Conservation (phyloP, 805 yeast genomes). For the Maudiozyma pseudohumilis region DNA sequence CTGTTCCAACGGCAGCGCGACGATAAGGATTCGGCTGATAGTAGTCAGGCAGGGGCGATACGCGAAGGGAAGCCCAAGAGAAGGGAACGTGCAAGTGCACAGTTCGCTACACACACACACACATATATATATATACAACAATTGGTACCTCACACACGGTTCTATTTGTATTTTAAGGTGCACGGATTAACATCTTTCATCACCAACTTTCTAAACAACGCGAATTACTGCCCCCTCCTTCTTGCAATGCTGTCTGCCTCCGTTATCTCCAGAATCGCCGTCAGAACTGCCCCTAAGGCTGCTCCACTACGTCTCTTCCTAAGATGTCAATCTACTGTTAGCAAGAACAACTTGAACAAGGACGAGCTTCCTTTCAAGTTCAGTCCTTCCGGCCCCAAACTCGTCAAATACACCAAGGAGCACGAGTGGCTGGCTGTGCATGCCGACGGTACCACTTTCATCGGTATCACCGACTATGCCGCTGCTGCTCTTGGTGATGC, state of each 20-base stretch:
- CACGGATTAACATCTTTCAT: no score
- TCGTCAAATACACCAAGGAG: slow-evolving; percentile 66
- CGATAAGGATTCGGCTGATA: no score
- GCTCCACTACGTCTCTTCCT: slow-evolving; percentile 3
- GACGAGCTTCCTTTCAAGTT: slow-evolving; percentile 25
- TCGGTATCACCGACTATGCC: slow-evolving; percentile 94
- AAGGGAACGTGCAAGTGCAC: no score
- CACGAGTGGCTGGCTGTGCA: slow-evolving; percentile 94
- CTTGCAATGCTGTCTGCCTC: background rate
- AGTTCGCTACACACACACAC: no score
- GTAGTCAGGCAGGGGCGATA: no score
- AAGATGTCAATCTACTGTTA: slow-evolving; percentile 7
- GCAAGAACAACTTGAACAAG: slow-evolving; percentile 20
- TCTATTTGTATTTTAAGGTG: no score
- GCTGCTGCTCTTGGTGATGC: slow-evolving; percentile 96
- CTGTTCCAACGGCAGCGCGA: no score
- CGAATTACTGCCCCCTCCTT: no score
- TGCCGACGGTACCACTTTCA: slow-evolving; percentile 68
- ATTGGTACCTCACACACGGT: no score
- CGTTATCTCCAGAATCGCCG: background rate
- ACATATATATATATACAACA: no score
- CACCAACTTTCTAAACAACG: no score
- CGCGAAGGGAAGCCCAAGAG: no score
- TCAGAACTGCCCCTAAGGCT: slow-evolving; percentile 2
- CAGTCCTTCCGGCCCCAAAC: slow-evolving; percentile 24